A percentile compares a stretch with the other conserved stretches of the same genome.
These are phyloP conservation scores for Nicotiana rustica DNA, from an alignment of 305 asterid genomes.

Conservation along the genomic window DNA sequence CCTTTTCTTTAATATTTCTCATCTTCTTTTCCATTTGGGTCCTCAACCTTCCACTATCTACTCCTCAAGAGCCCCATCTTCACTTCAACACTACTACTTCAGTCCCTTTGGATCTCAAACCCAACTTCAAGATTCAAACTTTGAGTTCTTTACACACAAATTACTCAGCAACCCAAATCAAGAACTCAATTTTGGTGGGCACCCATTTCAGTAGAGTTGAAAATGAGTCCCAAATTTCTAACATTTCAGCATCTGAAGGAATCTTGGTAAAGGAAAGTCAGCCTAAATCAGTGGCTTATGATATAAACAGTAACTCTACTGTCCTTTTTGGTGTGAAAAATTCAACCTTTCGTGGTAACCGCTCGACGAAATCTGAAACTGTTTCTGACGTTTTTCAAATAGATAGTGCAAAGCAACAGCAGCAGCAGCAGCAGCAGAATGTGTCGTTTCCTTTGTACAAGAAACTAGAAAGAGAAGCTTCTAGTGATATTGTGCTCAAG, in stretches of 20 bases:
- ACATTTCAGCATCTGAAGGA: slow-evolving; percentile 38
- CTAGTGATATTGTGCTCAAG: slow-evolving; percentile 36
- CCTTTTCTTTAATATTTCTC: slow-evolving; percentile 56
- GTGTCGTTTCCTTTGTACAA: slow-evolving; percentile 20
- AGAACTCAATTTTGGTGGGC: slow-evolving; percentile 41
- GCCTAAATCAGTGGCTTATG: background rate
- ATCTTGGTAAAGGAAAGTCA: slow-evolving; percentile 34
- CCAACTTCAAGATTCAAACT: slow-evolving; percentile 34
- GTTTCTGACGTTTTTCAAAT: slow-evolving; percentile 32
- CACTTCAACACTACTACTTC: slow-evolving; percentile 40
- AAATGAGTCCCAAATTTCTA: slow-evolving; percentile 39
- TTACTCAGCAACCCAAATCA: slow-evolving; percentile 43
- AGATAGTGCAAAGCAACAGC: slow-evolving; percentile 28
- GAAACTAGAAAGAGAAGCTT: slow-evolving; percentile 22
- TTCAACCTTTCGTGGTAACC: slow-evolving; percentile 26
- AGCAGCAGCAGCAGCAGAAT: slow-evolving; percentile 8
- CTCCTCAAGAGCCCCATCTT: slow-evolving; percentile 45
- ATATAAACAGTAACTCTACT: background rate
- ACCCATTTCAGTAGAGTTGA: slow-evolving; percentile 36
- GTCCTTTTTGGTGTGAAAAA: slow-evolving; percentile 27
- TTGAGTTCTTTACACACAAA: slow-evolving; percentile 29
- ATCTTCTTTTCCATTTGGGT: slow-evolving; percentile 65
- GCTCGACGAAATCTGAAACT: slow-evolving; percentile 29
- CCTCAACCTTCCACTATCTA: slow-evolving; percentile 49
- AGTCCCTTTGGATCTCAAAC: background rate